A percentile compares a stretch with the other conserved stretches of the same genome.
Conservation (phyloP, 768 basidiomycete genomes). For the Termitomyces titanicus region DNA sequence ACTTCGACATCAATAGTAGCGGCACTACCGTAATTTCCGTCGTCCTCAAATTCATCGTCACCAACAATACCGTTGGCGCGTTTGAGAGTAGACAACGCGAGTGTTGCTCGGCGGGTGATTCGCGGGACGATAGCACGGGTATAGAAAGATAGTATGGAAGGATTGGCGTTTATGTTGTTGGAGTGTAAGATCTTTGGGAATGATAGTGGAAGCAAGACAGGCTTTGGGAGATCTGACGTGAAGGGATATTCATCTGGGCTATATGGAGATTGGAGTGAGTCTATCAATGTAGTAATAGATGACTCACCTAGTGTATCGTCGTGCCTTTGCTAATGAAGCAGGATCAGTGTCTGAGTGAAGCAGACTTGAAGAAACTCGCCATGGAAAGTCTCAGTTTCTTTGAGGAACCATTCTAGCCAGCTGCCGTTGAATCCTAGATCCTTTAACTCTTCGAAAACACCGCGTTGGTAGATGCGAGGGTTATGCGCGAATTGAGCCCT, state of each 20-base stretch:
- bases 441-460: conserved; percentile 74
- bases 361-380: conserved; percentile 48
- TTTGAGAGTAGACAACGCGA: conserved; percentile 60
- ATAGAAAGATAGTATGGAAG: conserved; percentile 88
- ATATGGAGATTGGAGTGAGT: conserved; percentile 5
- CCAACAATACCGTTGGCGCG: conserved; percentile 64
- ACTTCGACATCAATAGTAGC: conserved; percentile 94
- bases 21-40: conserved; percentile 96
- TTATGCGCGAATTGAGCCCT: conserved; percentile 97
- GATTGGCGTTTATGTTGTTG: conserved; percentile 82
- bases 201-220: conserved; percentile 68
- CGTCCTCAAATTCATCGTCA: conserved; percentile 78
- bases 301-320: conserved; percentile 86
- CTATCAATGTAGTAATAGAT: background rate
- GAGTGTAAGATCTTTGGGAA: conserved; percentile 79
- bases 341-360: background rate
- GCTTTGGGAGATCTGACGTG: conserved; percentile 73
- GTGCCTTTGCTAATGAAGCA: conserved; percentile 71
- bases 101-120: conserved; percentile 74
- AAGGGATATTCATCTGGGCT: conserved; percentile 99
- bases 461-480: conserved; percentile 79
- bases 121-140: conserved; percentile 82
- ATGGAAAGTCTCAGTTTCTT: conserved; percentile 93
- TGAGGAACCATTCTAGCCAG: conserved; percentile 98
- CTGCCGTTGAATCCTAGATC: conserved; percentile 75